phyloP scores from a whole-genome alignment of 805 yeast genomes.

The Komagataella ulmi region DNA sequence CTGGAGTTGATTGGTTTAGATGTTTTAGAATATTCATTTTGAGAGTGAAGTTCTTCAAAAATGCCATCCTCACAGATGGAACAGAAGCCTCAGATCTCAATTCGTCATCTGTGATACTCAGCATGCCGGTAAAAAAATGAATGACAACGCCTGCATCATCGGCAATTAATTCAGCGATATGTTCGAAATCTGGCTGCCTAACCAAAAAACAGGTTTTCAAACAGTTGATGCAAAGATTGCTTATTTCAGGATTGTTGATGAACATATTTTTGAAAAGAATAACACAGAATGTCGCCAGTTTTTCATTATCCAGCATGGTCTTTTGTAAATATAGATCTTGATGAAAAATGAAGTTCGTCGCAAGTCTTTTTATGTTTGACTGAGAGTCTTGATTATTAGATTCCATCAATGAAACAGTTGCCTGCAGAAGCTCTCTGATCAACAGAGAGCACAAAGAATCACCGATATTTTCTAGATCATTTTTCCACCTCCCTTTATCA shows the following conservation, averaged over 20 bases:
- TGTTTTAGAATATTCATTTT: neutral
- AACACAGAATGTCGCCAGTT: conserved; percentile 19
- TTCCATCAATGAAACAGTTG: neutral
- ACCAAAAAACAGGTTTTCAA: conserved; percentile 1
- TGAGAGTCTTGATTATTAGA: neutral
- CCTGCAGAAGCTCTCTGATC: neutral
- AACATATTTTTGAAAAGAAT: conserved; percentile 8
- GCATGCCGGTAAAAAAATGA: neutral
- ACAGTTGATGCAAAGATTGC: conserved; percentile 1
- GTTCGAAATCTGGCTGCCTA: neutral
- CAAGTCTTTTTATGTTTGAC: neutral
- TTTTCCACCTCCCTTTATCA: neutral
- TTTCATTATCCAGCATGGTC: conserved; percentile 20
- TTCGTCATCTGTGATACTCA: neutral
- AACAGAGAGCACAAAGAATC: neutral
- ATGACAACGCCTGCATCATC: neutral
- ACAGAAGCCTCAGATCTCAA: neutral
- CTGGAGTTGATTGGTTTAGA: neutral
- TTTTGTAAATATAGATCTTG: conserved; percentile 9
- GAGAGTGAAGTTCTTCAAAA: neutral
- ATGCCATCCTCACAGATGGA: neutral
- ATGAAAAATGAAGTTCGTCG: neutral
- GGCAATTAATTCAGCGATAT: neutral
- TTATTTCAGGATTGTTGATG: conserved; percentile 5
- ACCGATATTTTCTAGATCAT: neutral